These are phyloP conservation scores for Fusarium illudens DNA, from an alignment of 2,329 filamentous ascomycete species.

Conservation along the genomic window DNA sequence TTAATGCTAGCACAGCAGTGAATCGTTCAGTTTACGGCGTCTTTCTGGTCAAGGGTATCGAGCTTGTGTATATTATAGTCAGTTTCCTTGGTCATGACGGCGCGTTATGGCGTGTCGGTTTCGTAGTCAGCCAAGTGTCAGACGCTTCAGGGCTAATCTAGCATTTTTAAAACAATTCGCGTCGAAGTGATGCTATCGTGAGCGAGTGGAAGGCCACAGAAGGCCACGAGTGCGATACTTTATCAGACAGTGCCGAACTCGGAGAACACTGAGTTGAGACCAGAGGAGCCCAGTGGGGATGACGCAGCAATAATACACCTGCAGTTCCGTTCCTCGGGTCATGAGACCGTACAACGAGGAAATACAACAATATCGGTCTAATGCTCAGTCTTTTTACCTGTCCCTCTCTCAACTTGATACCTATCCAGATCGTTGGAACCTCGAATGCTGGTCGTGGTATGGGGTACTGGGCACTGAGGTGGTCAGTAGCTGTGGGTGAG, in stretches of 20 bases:
- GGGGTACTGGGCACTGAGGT: background rate
- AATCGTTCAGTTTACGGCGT: constrained; percentile 22
- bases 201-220: too few species aligned
- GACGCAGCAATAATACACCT: background rate
- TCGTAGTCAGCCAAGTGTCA: background rate
- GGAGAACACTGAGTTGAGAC: background rate
- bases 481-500: background rate
- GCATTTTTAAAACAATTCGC: too few species aligned
- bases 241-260: background rate
- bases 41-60: background rate
- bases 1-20: constrained; percentile 33
- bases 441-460: background rate
- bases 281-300: background rate
- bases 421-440: background rate
- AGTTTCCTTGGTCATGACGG: background rate
- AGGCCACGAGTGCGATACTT: background rate
- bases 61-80: background rate
- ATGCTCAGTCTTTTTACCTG: background rate
- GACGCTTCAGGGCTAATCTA: too few species aligned
- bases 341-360: background rate
- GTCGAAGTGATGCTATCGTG: too few species aligned
- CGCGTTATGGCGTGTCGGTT: background rate
- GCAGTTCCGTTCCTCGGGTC: background rate
- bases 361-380: background rate
- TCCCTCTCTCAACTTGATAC: background rate